phyloP scores from a whole-genome alignment of 176 grass and related monocot genomes.

The Melocanna baccifera region DNA sequence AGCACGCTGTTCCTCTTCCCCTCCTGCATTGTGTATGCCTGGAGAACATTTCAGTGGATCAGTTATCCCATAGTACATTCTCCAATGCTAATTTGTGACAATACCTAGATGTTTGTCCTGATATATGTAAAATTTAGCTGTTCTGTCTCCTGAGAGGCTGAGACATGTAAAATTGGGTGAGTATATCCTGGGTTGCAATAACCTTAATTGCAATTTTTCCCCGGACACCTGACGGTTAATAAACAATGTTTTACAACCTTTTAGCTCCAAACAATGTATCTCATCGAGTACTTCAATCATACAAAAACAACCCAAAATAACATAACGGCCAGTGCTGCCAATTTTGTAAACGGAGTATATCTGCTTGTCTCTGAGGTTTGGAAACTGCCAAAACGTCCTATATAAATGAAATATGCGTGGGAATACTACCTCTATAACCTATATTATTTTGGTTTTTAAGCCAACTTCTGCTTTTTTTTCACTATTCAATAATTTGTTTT shows the following conservation, averaged over 20 bases:
- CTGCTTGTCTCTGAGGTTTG: not conserved
- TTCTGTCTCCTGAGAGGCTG: not conserved
- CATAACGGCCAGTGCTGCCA: not conserved
- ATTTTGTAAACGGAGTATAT: not conserved
- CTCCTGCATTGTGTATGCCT: conserved; percentile 24
- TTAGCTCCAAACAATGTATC: not conserved
- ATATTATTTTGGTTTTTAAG: too few species aligned
- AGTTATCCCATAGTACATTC: not conserved
- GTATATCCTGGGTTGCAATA: not conserved
- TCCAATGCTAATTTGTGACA: not conserved
- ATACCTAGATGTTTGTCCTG: not conserved
- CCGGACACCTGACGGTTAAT: too few species aligned
- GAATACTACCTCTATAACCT: too few species aligned
- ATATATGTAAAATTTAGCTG: not conserved
- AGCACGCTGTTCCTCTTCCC: conserved; percentile 17
- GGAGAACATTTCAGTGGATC: conserved; percentile 19
- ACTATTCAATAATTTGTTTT: too few species aligned
- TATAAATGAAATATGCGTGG: not conserved
- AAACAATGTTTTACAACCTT: not conserved
- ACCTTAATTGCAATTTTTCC: not conserved
- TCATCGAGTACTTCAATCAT: not conserved
- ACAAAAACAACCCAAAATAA: not conserved
- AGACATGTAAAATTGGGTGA: not conserved
- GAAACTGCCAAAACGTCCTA: not conserved
- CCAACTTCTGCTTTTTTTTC: too few species aligned